Base-by-base conservation (phyloP, 225 moss, liverwort and hornwort genomes). In the Bryum argenteum region DNA sequence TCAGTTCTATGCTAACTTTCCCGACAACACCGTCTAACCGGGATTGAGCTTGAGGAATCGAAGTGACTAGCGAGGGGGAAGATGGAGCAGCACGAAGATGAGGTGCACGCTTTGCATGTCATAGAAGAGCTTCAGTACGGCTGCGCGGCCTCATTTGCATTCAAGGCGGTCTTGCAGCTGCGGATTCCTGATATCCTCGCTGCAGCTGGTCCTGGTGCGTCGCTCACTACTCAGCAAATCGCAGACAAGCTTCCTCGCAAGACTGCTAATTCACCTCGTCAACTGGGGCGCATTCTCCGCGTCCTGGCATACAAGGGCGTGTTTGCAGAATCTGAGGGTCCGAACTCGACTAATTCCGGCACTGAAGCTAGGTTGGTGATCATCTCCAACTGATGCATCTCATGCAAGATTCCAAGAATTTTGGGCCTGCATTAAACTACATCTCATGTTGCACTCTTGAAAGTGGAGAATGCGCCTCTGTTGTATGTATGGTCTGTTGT, bases 101-200 rank as follows among this genome's bases (percentile, higher is more conserved):
- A 28, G 2, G 28, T 73, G 44, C 44, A 74, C 16, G 74, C 74
- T 0, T 66, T 47, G 2, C 57, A 58, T 12, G 58, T 58, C 0
- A 0, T 74, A 8, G 50, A 58, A 57, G 66, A 74, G 59, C 50
- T 74, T 1, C 50, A 37, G 33, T 22, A 11, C 48, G 39, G 42
- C 9, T 22, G 1, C 2, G 21, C 66, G 38, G 22, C 58, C 50
- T 59, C 75, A 2, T 11, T 10, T 3, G 50, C 66, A 15, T 24
- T 67, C 1, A 44, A 47, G 51, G 59, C 75, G 9, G 58, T 66
- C n/a, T 16, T 60, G 48, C 23, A 67, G 23, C 40, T 75, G 40
- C 39, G 58, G 9, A 67, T 81, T 44, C 58, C 67, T 57, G 68
- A 73, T 45, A 81, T 81, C 9, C 61, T 81, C 11, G 69, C 73